A percentile compares a stretch with the other conserved stretches of the same genome.
These are phyloP conservation scores for Moricandia moricandioides DNA, from an alignment of 345 rosid genomes.

Conservation along the genomic window DNA sequence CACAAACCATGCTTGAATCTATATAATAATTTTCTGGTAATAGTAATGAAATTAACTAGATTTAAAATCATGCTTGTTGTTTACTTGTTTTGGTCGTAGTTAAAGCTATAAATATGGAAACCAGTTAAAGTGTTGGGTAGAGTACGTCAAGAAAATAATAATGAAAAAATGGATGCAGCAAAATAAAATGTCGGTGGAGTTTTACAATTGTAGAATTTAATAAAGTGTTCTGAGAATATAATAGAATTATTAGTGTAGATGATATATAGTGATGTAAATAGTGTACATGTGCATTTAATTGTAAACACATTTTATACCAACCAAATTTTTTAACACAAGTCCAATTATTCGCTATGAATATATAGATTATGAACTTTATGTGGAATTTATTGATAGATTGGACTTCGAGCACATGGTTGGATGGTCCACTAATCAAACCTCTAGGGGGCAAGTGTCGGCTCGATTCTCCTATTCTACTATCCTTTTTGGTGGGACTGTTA, in stretches of 20 bases:
- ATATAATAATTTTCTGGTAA: neutral
- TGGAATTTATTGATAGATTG: slow-evolving; percentile 8
- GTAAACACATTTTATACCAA: slow-evolving; percentile 20
- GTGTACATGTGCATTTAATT: slow-evolving; percentile 27
- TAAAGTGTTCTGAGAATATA: neutral
- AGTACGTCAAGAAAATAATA: neutral
- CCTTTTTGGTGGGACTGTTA: slow-evolving; percentile 11
- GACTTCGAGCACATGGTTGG: slow-evolving; percentile 29
- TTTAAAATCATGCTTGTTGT: too few relatives aligned
- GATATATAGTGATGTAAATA: slow-evolving; percentile 21
- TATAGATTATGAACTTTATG: neutral
- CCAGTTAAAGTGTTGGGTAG: neutral
- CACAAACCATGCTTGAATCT: neutral
- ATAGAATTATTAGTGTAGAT: neutral
- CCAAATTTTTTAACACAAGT: slow-evolving; percentile 8
- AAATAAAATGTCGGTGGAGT: slow-evolving; percentile 25
- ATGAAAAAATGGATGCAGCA: neutral
- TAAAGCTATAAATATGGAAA: neutral
- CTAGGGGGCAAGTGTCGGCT: slow-evolving; percentile 25
- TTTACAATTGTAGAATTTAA: neutral
- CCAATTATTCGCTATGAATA: neutral
- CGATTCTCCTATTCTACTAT: slow-evolving; percentile 14
- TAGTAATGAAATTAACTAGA: too few relatives aligned
- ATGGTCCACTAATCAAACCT: slow-evolving; percentile 35
- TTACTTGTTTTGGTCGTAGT: neutral